Percentiles rank a stretch among this genome's conserved stretches.
These are phyloP conservation scores for Dicorynia guianensis DNA, from an alignment of 306 rosid genomes.

Conservation along the genomic window DNA sequence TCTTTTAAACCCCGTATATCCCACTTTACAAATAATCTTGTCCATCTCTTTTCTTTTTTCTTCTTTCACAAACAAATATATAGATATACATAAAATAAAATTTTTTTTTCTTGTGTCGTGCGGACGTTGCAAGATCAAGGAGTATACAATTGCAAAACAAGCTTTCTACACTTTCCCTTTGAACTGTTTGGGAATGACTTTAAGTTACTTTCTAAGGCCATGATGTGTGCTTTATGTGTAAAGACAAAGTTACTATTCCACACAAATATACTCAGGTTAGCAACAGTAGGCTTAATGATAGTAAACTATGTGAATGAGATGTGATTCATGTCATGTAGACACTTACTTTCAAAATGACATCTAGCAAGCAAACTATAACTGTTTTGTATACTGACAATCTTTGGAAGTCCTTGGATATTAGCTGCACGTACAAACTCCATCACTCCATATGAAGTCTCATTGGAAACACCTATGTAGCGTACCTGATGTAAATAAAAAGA, in stretches of 20 bases:
- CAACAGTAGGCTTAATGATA: slow-evolving; percentile 8
- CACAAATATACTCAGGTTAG: slow-evolving; percentile 22
- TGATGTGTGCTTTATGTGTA: not conserved
- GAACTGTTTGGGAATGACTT: not conserved
- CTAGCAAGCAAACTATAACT: slow-evolving; percentile 76
- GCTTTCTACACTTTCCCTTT: not conserved
- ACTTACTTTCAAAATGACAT: slow-evolving; percentile 73
- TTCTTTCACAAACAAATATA: no score
- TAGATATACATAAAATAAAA: no score
- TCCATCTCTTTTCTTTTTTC: no score
- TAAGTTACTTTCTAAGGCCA: not conserved
- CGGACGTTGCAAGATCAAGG: no score
- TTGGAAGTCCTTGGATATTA: slow-evolving; percentile 84
- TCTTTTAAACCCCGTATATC: no score
- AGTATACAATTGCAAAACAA: no score
- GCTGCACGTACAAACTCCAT: slow-evolving; percentile 93
- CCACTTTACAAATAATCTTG: no score
- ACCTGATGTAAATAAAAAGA: slow-evolving; percentile 56
- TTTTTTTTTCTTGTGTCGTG: no score
- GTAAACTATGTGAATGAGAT: slow-evolving; percentile 8
- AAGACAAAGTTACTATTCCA: not conserved
- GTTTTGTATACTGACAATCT: slow-evolving; percentile 92
- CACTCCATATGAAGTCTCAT: slow-evolving; percentile 95
- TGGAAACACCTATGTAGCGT: slow-evolving; percentile 90
- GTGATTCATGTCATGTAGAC: not conserved